Evolutionary conservation across 495 filamentous ascomycete genomes (phyloP), one percentile per base, ranked within the genome.

Genomic region (Trichoderma parareesei): DNA sequence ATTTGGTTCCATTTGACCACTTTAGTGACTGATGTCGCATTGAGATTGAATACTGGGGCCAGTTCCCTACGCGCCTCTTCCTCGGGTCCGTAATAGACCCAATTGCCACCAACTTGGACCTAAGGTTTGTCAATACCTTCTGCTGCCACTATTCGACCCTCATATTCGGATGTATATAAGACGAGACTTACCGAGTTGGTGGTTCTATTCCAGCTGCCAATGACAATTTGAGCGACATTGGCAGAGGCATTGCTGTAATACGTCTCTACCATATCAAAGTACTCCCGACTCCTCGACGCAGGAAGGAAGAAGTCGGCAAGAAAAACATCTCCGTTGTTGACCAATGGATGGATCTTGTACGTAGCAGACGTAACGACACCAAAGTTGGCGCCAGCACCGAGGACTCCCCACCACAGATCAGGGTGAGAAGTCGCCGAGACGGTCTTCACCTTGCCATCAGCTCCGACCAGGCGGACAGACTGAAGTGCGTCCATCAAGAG

Each of bases 331-430:
- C 73, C 74, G 20, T 64, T 20, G 60, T 77, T 75, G 3, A 66
- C 53, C 5, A 60, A 20, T 65, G 60, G 59, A 6, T 75, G 67
- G 0, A 76, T 65, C 43, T 73, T 69, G 64, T 74, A 77, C 0
- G 70, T 78, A 3, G 74, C 73, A 27, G 67, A 67, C 1, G 74
- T 78, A 14, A 84, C 73, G 57, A 84, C 69, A 13, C 83, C 83
- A 62, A 83, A 82, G 62, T 80, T 81, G 18, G 70, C 67, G 9
- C 82, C 83, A 6, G 81, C 82, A 8, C 78, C 77, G 9, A 73
- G 69, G 8, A 82, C 65, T 9, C 66, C 77, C 75, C 74, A 79
- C 61, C 76, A 85, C 6, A 85, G 73, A 41, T 84, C 81, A 0
- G 73, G 18, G 62, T 83, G n/a, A 3, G 38, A 41, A 44, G 60